These are phyloP conservation scores for Exutisphaerella laricina DNA, from an alignment of 2,329 filamentous ascomycete genomes.

Conservation along the genomic window DNA sequence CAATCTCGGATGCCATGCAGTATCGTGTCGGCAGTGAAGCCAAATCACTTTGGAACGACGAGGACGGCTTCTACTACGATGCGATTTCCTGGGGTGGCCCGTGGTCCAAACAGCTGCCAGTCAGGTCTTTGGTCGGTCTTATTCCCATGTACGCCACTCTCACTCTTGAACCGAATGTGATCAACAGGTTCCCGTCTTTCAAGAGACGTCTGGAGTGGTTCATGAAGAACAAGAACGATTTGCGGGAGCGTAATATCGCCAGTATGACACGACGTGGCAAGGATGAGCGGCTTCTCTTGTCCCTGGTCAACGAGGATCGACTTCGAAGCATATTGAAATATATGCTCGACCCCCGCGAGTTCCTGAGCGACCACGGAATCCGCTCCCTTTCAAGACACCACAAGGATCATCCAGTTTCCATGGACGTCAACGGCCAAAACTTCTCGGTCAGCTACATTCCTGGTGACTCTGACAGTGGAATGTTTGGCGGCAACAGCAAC, in stretches of 20 bases:
- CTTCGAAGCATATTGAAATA: constrained; percentile 79
- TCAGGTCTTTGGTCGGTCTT: constrained; percentile 84
- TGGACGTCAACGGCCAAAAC: constrained; percentile 89
- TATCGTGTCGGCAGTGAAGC: constrained; percentile 62
- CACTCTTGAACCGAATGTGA: constrained; percentile 87
- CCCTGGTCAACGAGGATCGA: constrained; percentile 89
- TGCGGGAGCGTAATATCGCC: constrained; percentile 89
- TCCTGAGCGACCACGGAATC: constrained; percentile 84
- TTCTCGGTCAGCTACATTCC: constrained; percentile 87
- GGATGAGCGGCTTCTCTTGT: constrained; percentile 77
- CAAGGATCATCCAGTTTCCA: constrained; percentile 82
- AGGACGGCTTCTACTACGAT: constrained; percentile 98
- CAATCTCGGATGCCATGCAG: constrained; percentile 96
- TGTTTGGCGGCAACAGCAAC: constrained; percentile 97
- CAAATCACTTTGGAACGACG: constrained; percentile 89
- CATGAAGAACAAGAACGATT: constrained; percentile 75
- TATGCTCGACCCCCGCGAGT: constrained; percentile 93
- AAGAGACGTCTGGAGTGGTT: constrained; percentile 95
- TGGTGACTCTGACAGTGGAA: constrained; percentile 90
- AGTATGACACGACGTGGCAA: constrained; percentile 88
- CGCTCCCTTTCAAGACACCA: constrained; percentile 89
- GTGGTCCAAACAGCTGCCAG: constrained; percentile 86
- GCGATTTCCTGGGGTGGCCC: constrained; percentile 94
- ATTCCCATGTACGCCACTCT: constrained; percentile 90
- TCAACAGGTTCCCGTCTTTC: constrained; percentile 87